Conservation (phyloP, 2,329 filamentous ascomycete species). For the Ceratocystis harringtonii region DNA sequence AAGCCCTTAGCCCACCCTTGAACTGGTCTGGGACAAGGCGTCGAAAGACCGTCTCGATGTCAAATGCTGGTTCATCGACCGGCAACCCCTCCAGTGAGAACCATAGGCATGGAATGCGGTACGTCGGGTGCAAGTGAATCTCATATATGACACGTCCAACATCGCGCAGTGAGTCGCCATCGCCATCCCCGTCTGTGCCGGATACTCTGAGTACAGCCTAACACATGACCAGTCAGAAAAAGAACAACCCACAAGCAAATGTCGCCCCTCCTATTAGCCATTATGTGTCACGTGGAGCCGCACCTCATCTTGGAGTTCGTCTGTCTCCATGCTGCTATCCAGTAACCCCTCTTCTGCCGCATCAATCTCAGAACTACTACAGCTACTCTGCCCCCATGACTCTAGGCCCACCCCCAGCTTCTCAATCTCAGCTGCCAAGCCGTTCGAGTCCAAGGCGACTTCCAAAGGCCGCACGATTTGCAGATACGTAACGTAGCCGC, state of each 20-base stretch:
- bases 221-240: slow-evolving; percentile 17
- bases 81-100: slow-evolving; percentile 50
- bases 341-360: slow-evolving; percentile 18
- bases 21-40: slow-evolving; percentile 53
- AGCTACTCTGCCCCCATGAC: slow-evolving; percentile 1
- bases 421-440: slow-evolving; percentile 33
- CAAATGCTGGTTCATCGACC: slow-evolving; percentile 39
- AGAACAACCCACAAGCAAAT: not conserved
- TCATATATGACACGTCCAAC: slow-evolving; percentile 49
- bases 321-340: slow-evolving; percentile 35
- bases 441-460: slow-evolving; percentile 28
- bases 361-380: slow-evolving; percentile 16
- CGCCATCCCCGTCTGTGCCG: not conserved
- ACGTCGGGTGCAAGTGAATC: slow-evolving; percentile 60
- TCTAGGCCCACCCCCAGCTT: slow-evolving; percentile 29
- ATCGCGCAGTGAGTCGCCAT: slow-evolving; percentile 19
- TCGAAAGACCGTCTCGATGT: slow-evolving; percentile 55
- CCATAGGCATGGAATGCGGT: slow-evolving; percentile 61
- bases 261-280: not conserved
- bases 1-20: slow-evolving; percentile 43
- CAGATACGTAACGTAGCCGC: slow-evolving; percentile 35
- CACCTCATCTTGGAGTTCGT: slow-evolving; percentile 40
- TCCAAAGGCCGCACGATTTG: slow-evolving; percentile 42
- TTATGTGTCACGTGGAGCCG: not conserved
- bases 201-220: slow-evolving; percentile 10